Base-by-base conservation (phyloP, 306 rosid genomes). In the Glycyrrhiza uralensis region DNA sequence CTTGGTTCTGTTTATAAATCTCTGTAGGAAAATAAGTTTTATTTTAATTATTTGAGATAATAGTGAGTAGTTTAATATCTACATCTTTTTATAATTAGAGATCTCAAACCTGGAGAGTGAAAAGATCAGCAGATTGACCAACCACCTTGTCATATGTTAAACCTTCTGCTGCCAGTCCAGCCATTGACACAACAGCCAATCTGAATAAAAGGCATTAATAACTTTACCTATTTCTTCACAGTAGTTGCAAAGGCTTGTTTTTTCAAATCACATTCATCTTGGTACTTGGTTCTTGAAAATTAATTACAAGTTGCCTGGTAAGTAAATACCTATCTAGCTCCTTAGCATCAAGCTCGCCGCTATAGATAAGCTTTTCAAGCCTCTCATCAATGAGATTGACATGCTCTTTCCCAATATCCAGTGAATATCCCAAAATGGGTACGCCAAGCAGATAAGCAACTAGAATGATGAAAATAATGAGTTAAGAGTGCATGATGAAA, bases 371-470 rank as follows among this genome's bases (percentile, higher is more conserved):
- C 78, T 91, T 94, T 76, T 91, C 92, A 52, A 94, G 87, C 75
- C 86, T 88, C 76, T 87, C 83, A 50, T 94, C 96, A 75, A 85
- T 85, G 80, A 94, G 96, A 82, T 94, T 94, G 83, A 94, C 97
- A 79, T 94, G 87, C 85, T 89, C 98, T 78, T 91, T 94, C 59
- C 98, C 97, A 81, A 94, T 94, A 84, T 94, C 98, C 68, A 89
- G 76, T 0, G 98, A 94, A 71, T 89, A 94, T 29, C 84, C 88
- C 82, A 91, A 85, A 56, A 87, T 89, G 8, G 98, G 98, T 6
- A 91, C 79, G 42, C 96, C 98, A 81, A 94, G 87, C 79, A 91
- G 86, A 79, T 91, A 94, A 52, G 96, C 92, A 86, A 88, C 90
- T 80, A 54, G 52, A 77, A 69, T 65, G 39, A 46, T 45, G 74